phyloP scores from a whole-genome alignment of 352 stramenopile genomes.

The Albugo candida region DNA sequence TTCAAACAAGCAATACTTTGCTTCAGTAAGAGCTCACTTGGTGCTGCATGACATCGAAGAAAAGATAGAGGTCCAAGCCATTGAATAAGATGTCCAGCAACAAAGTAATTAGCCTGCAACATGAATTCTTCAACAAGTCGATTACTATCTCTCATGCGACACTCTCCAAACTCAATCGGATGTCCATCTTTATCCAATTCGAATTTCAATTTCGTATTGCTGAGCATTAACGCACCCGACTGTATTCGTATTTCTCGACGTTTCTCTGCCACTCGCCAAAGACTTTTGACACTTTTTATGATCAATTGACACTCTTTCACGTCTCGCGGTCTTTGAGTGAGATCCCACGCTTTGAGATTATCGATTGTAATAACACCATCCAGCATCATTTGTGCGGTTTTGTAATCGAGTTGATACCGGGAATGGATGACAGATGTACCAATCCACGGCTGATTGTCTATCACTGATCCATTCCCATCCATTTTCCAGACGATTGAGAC shows the following conservation, averaged over 20 bases:
- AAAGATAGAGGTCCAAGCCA: slow-evolving; percentile 74
- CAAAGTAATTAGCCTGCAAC: slow-evolving; percentile 95
- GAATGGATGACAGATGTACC: slow-evolving; percentile 95
- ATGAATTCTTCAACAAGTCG: slow-evolving; percentile 96
- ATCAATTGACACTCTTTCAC: slow-evolving; percentile 9
- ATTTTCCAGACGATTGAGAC: slow-evolving; percentile 94
- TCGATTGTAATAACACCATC: slow-evolving; percentile 56
- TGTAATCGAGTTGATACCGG: slow-evolving; percentile 92
- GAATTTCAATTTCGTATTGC: slow-evolving; percentile 89
- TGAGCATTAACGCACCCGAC: slow-evolving; percentile 83
- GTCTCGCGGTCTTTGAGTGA: slow-evolving; percentile 17
- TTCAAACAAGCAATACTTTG: slow-evolving; percentile 20
- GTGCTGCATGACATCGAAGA: slow-evolving; percentile 76
- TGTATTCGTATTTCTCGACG: slow-evolving; percentile 74
- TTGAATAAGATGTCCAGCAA: slow-evolving; percentile 89
- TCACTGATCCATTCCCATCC: slow-evolving; percentile 84
- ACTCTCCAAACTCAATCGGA: slow-evolving; percentile 69
- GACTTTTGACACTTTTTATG: slow-evolving; percentile 42
- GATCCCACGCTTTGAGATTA: slow-evolving; percentile 55
- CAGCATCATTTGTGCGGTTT: slow-evolving; percentile 92
- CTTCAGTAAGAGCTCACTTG: slow-evolving; percentile 29
- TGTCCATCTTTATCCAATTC: slow-evolving; percentile 83
- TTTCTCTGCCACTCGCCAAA: slow-evolving; percentile 41
- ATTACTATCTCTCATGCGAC: slow-evolving; percentile 90
- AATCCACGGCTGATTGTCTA: slow-evolving; percentile 86